Percentiles rank a stretch among this genome's conserved stretches.
Conservation (phyloP, 2,329 filamentous ascomycete genomes). For the Trichoderma aggressivum region DNA sequence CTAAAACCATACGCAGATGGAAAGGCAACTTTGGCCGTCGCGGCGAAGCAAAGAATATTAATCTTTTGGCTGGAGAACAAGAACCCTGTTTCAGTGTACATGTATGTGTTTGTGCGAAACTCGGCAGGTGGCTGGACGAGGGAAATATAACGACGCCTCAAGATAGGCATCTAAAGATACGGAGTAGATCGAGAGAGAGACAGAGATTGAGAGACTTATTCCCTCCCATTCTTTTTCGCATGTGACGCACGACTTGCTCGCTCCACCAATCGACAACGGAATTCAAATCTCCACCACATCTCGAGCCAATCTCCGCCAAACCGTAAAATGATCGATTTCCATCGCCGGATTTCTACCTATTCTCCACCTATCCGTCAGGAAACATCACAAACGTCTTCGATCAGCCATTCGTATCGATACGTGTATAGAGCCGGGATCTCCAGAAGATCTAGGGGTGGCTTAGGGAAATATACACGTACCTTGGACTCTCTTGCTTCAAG, state of each 20-base stretch:
- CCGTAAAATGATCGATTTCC: not conserved
- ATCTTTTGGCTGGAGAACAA: not conserved
- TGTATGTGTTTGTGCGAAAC: not conserved
- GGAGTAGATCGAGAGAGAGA: no score
- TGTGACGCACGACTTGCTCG: not conserved
- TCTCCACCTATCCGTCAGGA: not conserved
- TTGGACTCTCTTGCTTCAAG: not conserved
- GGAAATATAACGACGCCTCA: not conserved
- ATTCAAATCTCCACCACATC: not conserved
- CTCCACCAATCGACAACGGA: not conserved
- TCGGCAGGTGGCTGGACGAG: not conserved
- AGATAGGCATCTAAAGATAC: not conserved
- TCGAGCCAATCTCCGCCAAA: slow-evolving; percentile 1
- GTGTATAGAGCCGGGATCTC: not conserved
- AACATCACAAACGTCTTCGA: not conserved
- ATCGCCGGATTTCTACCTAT: not conserved
- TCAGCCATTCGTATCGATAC: not conserved
- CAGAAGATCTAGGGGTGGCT: not conserved
- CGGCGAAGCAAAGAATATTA: not conserved
- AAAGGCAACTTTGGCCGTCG: not conserved
- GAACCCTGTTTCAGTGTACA: not conserved
- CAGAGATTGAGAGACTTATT: not conserved
- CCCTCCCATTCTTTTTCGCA: not conserved
- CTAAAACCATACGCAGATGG: not conserved
- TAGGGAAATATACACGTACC: not conserved